These are phyloP conservation scores for Nicotiana undulata DNA, from an alignment of 257 asterid genomes.

Conservation along the genomic window DNA sequence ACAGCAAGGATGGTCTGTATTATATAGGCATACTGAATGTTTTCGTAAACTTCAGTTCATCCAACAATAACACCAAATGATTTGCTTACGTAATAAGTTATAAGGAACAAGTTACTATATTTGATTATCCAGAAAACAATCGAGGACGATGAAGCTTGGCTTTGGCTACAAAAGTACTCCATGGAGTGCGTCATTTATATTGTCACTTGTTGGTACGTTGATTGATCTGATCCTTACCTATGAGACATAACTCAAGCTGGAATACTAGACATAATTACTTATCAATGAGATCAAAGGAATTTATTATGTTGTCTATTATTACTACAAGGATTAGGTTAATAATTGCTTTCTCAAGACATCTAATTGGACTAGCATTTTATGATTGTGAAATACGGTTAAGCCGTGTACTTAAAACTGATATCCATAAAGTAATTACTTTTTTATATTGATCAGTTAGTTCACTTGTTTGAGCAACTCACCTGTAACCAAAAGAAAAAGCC, in stretches of 20 bases:
- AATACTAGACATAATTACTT: not conserved
- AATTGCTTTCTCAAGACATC: not conserved
- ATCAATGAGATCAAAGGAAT: not conserved
- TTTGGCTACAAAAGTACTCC: not conserved
- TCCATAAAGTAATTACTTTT: not conserved
- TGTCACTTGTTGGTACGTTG: not conserved
- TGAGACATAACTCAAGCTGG: not conserved
- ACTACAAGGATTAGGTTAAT: not conserved
- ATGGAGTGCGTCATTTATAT: not conserved
- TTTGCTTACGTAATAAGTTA: not conserved
- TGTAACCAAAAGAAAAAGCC: constrained; percentile 9
- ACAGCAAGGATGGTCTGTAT: not conserved
- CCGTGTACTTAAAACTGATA: not conserved
- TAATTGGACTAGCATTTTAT: not conserved
- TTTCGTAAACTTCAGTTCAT: not conserved
- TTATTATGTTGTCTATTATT: not conserved
- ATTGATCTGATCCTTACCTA: not conserved
- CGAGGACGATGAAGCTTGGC: not conserved
- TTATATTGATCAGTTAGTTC: not conserved
- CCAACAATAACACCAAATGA: not conserved
- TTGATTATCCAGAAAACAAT: not conserved
- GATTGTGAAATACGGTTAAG: not conserved
- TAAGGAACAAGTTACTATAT: not conserved
- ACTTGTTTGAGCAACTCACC: not conserved
- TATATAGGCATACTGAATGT: not conserved